These are phyloP conservation scores for Bruguiera gymnorhiza DNA, from an alignment of 345 rosid species.

Conservation along the genomic window DNA sequence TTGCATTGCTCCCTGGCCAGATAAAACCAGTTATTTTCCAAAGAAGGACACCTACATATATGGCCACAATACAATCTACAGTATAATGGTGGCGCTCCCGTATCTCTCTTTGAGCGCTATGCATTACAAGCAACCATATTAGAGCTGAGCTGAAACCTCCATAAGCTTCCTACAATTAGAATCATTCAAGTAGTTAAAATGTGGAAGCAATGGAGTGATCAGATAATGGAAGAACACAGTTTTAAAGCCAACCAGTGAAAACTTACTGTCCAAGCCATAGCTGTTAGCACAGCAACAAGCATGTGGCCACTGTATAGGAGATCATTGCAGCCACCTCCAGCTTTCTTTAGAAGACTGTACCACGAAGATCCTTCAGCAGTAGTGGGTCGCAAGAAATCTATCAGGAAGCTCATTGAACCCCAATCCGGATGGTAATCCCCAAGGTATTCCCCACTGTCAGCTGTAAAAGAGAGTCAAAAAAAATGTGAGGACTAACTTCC, in stretches of 20 bases:
- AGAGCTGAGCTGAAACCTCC: constrained; percentile 81
- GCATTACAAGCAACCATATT: constrained; percentile 76
- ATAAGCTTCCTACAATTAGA: constrained; percentile 73
- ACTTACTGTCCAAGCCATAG: constrained; percentile 97
- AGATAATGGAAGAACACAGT: background rate
- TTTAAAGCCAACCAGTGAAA: background rate
- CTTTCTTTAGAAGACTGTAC: constrained; percentile 72
- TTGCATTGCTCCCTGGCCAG: constrained; percentile 50
- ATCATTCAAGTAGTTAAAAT: background rate
- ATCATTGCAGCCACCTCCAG: constrained; percentile 98
- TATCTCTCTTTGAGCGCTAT: constrained; percentile 85
- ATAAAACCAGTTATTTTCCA: constrained; percentile 93
- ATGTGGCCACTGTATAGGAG: constrained; percentile 93
- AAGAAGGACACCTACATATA: constrained; percentile 79
- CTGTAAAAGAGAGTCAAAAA: constrained; percentile 36
- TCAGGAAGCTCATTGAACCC: constrained; percentile 81
- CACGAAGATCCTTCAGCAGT: constrained; percentile 64
- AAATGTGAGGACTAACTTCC: background rate
- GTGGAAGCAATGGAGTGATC: constrained; percentile 3
- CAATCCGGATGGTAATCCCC: constrained; percentile 69
- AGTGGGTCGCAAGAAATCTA: constrained; percentile 81
- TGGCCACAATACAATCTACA: constrained; percentile 83
- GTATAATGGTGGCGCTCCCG: constrained; percentile 88
- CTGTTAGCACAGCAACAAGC: constrained; percentile 91
- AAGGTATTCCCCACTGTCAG: constrained; percentile 36